These are phyloP conservation scores for Apiotrichum akiyoshidainum DNA, from an alignment of 1,284 basidiomycete species.

Conservation along the genomic window DNA sequence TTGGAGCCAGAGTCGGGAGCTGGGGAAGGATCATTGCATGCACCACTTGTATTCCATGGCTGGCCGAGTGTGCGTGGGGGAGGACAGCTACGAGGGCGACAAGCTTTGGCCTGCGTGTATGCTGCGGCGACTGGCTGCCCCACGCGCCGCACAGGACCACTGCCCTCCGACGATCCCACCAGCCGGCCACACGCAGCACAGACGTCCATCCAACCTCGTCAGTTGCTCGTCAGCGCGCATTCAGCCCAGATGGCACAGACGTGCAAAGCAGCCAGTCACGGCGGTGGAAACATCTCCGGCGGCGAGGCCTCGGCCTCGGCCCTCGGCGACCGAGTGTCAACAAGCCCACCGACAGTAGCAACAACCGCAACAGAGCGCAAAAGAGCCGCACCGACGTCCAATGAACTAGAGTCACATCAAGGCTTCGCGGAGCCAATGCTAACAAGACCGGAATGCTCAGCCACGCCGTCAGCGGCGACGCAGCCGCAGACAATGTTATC, in stretches of 20 bases:
- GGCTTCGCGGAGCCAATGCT: slow-evolving; percentile 7
- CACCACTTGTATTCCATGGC: slow-evolving; percentile 2
- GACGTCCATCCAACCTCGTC: too few relatives aligned
- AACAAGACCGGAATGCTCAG: neutral
- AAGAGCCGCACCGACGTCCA: neutral
- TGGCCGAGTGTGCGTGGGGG: neutral
- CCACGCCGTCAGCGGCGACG: neutral
- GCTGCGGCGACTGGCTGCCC: too few relatives aligned
- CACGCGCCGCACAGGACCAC: too few relatives aligned
- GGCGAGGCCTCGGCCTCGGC: neutral
- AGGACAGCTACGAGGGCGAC: too few relatives aligned
- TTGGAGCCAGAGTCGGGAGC: neutral
- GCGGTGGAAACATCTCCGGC: too few relatives aligned
- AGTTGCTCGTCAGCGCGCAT: too few relatives aligned
- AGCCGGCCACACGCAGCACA: too few relatives aligned
- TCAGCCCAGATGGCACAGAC: too few relatives aligned
- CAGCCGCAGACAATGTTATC: neutral
- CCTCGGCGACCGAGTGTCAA: too few relatives aligned
- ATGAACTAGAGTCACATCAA: slow-evolving; percentile 6
- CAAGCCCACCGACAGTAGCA: neutral
- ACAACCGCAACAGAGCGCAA: neutral
- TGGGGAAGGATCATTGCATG: neutral
- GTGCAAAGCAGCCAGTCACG: too few relatives aligned
- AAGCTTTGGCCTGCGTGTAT: too few relatives aligned
- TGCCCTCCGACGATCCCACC: too few relatives aligned